A percentile compares a stretch with the other conserved stretches of the same genome.
Evolutionary conservation across 805 yeast genomes (phyloP).

Genomic region (Ogataea populi-albae): DNA sequence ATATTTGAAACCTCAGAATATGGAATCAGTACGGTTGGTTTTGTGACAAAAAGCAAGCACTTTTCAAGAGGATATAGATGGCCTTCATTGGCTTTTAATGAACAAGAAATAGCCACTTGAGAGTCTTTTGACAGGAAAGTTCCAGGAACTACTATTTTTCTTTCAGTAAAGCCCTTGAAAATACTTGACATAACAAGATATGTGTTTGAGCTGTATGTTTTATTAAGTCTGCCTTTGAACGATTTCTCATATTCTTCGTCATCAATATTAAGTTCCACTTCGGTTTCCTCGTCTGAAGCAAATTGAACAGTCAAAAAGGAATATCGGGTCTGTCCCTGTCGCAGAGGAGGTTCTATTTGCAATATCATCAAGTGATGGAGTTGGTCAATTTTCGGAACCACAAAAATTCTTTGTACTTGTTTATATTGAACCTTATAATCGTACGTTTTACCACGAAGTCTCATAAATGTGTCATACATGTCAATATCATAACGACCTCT

Average conservation of each 20-base stretch:
- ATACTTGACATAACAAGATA: slow-evolving; percentile 85
- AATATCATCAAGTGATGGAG: slow-evolving; percentile 81
- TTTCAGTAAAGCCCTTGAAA: slow-evolving; percentile 84
- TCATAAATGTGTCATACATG: slow-evolving; percentile 80
- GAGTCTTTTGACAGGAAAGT: slow-evolving; percentile 70
- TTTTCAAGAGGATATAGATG: slow-evolving; percentile 89
- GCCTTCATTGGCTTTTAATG: slow-evolving; percentile 94
- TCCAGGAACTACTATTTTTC: slow-evolving; percentile 83
- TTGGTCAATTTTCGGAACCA: slow-evolving; percentile 93
- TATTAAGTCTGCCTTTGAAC: slow-evolving; percentile 71
- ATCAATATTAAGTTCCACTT: slow-evolving; percentile 79
- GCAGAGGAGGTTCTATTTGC: slow-evolving; percentile 93
- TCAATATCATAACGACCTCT: slow-evolving; percentile 98
- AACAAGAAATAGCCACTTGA: slow-evolving; percentile 86
- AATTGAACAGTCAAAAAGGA: slow-evolving; percentile 91
- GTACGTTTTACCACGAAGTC: slow-evolving; percentile 95
- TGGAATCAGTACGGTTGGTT: slow-evolving; percentile 91
- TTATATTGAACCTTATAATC: slow-evolving; percentile 92
- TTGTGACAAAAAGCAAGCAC: slow-evolving; percentile 85
- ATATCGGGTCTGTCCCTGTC: slow-evolving; percentile 97
- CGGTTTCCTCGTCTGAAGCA: slow-evolving; percentile 84
- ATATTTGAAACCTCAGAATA: slow-evolving; percentile 74
- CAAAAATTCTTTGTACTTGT: slow-evolving; percentile 85
- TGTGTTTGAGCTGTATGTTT: slow-evolving; percentile 71
- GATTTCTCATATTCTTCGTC: slow-evolving; percentile 76